Base-by-base conservation (phyloP, 2,329 filamentous ascomycete species). In the Cladosporium sp. region DNA sequence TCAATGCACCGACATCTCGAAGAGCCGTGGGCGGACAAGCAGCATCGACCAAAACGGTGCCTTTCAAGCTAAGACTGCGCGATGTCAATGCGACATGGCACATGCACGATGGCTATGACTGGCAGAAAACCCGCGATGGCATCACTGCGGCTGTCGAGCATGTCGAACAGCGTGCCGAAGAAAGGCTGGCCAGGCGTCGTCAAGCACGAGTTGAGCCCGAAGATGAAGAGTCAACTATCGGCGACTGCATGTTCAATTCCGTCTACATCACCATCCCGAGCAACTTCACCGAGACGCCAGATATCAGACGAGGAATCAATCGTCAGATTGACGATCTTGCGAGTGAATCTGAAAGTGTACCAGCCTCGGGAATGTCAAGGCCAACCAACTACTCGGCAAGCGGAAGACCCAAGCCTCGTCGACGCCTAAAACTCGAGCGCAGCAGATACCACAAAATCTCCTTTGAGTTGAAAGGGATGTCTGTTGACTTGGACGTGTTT, bases 41-140 rank as follows among this genome's bases (percentile, higher is more conserved):
- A 36, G 5, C 20, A 51, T 30, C 36, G 30, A 19, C 51, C 40
- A 20, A 59, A 60, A 34, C 42, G 28, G 42, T 72, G 20, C 71
- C 93, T 5, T 75, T 99, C 14, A 87, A 86, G 63, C 80, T 97
- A 2, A 85, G 86, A 5, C 82, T 97, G 15, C 87, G 90, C 25
- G 91, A 97, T 69, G 87, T 96, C 5, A 91, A 97, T 70, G 78
- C 97, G 54, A 97, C 97, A 60, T 99, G 94, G 94, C 96, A 99
- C 69, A 78, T 99, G 1, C 97, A 94, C 73, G 94, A 99, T 76
- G 94, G 94, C 1, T 99, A 96, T 71, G 95, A 99, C 74, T 99
- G 95, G 95, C 84, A 87, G 65, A 83, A 85, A 43, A 99, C 95
- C 0, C 84, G 93, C 43, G 88, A 94, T 62, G 85, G 88, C 3